Evolutionary conservation across 139 green algal species (phyloP), one percentile per base, ranked within the genome.

Genomic region (Astrephomene gubernaculifera): DNA sequence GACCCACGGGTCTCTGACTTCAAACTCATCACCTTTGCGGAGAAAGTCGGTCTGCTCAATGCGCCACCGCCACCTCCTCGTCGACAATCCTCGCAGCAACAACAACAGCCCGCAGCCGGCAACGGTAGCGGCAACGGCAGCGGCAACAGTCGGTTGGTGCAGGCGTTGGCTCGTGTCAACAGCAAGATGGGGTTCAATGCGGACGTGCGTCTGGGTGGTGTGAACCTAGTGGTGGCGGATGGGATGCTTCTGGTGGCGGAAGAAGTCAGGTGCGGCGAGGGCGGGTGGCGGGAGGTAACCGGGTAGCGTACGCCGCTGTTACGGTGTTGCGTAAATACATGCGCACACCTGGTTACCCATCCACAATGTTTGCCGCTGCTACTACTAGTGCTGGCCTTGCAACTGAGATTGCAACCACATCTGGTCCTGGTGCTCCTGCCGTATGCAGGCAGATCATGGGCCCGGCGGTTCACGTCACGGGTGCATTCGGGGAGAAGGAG

Each of bases 361-460:
- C n/a, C n/a, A n/a, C n/a, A 17, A 57, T 57, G 49, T 57, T 12
- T 17, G 49, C 49, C 17, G 49, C 49, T 57, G 49, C 49, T 57
- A 17, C 49, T 57, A 17, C 49, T 57, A 17, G 14, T 57, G 49
- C 49, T 17, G 17, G 17, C 17, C 17, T 57, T 57, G 17, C 12
- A 57, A 57, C 49, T 57, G 49, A 12, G 14, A 17, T 17, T 57
- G 49, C 49, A 25, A 17, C 49, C 49, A 17, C 49, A 25, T 12
- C 49, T 57, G 49, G 14, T 17, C 12, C 49, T 57, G 49, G 52
- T 61, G 38, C 31, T 49, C 39, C n/a, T 45, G 44, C 65, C 12
- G 12, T 57, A n/a, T 31, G 41, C 65, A 90, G 87, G 76, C 76
- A 87, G 38, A 86, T 86, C 12, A 12, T 90, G 39, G 87, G 87